These are phyloP conservation scores for Arabidopsis suecica DNA, from an alignment of 345 rosid genomes.

Conservation along the genomic window DNA sequence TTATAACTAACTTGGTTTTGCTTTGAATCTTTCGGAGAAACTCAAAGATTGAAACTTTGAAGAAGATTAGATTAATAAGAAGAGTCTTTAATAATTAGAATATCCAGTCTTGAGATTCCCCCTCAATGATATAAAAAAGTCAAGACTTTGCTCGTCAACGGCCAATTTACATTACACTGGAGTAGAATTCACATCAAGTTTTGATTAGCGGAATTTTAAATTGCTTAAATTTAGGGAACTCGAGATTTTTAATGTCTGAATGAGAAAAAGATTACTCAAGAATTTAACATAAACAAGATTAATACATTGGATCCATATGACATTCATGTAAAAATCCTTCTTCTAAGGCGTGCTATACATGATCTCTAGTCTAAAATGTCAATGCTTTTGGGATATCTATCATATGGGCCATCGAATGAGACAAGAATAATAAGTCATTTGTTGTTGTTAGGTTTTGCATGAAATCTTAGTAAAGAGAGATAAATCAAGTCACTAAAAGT, in stretches of 20 bases:
- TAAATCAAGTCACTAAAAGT: too few species aligned
- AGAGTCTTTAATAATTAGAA: conserved; percentile 23
- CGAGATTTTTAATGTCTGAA: neutral
- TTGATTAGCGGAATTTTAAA: neutral
- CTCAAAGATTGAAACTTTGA: conserved; percentile 6
- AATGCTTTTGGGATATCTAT: too few species aligned
- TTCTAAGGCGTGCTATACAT: too few species aligned
- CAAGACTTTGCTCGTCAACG: conserved; percentile 14
- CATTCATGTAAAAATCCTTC: too few species aligned
- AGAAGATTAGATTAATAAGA: neutral
- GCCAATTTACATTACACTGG: neutral
- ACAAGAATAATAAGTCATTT: too few species aligned
- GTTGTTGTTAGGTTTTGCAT: too few species aligned
- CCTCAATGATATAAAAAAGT: neutral
- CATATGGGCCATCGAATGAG: too few species aligned
- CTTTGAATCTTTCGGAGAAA: neutral
- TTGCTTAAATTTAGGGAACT: conserved; percentile 1
- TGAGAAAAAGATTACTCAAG: too few species aligned
- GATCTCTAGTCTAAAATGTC: too few species aligned
- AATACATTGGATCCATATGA: too few species aligned
- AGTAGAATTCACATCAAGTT: conserved; percentile 5
- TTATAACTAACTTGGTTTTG: conserved; percentile 14
- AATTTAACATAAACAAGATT: too few species aligned
- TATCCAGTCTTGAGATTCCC: conserved; percentile 35
- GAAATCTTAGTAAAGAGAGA: too few species aligned